Evolutionary conservation across 176 grass and related monocot genomes (phyloP), one percentile per base, ranked within the genome.

Genomic region (Oryza australiensis): DNA sequence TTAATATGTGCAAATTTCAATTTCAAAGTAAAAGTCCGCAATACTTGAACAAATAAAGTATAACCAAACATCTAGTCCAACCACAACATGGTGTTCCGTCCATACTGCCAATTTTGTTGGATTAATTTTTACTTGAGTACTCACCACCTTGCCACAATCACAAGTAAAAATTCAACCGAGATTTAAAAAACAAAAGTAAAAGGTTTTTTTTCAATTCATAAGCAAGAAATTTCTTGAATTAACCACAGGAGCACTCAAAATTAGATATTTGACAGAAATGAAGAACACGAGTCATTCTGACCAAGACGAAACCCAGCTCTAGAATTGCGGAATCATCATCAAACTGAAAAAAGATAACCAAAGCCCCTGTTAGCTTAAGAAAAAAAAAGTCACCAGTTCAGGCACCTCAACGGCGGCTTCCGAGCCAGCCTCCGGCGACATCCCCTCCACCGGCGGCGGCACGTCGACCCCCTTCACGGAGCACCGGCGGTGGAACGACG

Each of bases 331-430:
- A 40, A 40, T 40, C 38, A 9, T 22, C 51, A 74, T 48, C 4
- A 76, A 37, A 69, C 22, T 1, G 34, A 46, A 43, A 66, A 66
- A 18, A 22, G 4, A 26, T 67, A 73, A 0, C 9, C 18, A 42
- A 70, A 64, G 69, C 26, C 41, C 16, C 34, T 43, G 14, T 29
- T 7, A 34, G 57, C 7, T 72, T 9, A 40, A 75, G 35, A 78
- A 86, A 5, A 72, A 18, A 42, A 38, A 72, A 88, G 90, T 87
- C 75, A 97, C 94, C 92, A 94, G 60, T 69, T 89, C 85, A 60
- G 94, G 26, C 62, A 83, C 89, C 57, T 71, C 33, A 45, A 86
- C 62, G 35, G 75, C 71, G 5, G 77, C 83, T 55, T 78, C 86
- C 28, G 78, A 75, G 14, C 32, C 84, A 2, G 26, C 74, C 73